Evolutionary conservation across 1,284 basidiomycete genomes (phyloP).

Genomic region (Fomitopsis palustris): DNA sequence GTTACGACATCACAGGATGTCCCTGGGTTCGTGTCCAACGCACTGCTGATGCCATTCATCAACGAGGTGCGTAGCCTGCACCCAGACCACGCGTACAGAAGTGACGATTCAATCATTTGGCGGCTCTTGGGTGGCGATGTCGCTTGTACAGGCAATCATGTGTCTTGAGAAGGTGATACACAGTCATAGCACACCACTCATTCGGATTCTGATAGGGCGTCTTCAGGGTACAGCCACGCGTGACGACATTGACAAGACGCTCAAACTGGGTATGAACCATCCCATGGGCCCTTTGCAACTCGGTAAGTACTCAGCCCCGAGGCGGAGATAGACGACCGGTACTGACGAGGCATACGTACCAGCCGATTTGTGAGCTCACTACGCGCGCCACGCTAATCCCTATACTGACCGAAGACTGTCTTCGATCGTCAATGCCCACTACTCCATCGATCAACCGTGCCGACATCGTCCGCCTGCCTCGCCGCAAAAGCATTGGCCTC

Average conservation of each 20-base stretch:
- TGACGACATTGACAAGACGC: constrained; percentile 94
- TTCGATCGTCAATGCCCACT: background rate
- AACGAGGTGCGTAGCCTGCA: constrained; percentile 57
- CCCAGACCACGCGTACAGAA: background rate
- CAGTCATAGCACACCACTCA: too few species aligned
- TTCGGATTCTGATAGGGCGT: background rate
- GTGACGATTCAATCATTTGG: background rate
- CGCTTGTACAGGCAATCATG: constrained; percentile 75
- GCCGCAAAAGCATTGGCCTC: constrained; percentile 72
- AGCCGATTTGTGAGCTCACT: constrained; percentile 74
- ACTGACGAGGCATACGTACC: constrained; percentile 3
- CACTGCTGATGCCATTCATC: constrained; percentile 88
- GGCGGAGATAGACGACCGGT: background rate
- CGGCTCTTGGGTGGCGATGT: background rate
- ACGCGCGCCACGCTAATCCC: background rate
- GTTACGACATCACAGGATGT: constrained; percentile 87
- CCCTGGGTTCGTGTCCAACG: constrained; percentile 89
- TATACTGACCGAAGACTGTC: constrained; percentile 4
- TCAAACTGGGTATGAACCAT: constrained; percentile 93
- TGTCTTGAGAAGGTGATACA: constrained; percentile 73
- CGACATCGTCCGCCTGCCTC: constrained; percentile 4
- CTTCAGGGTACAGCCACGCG: constrained; percentile 80
- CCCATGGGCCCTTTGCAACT: constrained; percentile 92
- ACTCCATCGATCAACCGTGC: constrained; percentile 2
- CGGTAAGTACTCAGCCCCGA: constrained; percentile 37